phyloP scores from a whole-genome alignment of 192 early-diverging fungal species.

The Geosiphon pyriformis region DNA sequence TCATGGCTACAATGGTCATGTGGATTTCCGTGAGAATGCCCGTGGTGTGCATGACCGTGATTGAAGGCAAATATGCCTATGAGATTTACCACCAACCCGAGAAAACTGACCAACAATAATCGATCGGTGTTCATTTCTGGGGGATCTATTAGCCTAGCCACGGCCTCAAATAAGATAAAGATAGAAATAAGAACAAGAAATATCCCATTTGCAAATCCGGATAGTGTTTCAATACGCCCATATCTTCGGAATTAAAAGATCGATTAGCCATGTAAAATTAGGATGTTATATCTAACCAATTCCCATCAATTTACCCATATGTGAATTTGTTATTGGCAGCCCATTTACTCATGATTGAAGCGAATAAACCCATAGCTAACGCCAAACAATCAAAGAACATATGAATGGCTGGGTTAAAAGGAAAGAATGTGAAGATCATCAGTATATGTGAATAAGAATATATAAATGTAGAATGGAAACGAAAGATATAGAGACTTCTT shows the following conservation, averaged over 20 bases:
- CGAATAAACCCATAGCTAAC: slow-evolving; percentile 78
- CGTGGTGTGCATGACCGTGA: slow-evolving; percentile 71
- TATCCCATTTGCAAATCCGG: slow-evolving; percentile 90
- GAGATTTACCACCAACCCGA: slow-evolving; percentile 89
- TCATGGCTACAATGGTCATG: slow-evolving; percentile 61
- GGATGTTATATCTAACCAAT: slow-evolving; percentile 11
- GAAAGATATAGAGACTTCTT: no score
- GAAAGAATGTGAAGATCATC: background rate
- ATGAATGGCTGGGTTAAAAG: slow-evolving; percentile 68
- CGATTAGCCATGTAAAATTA: background rate
- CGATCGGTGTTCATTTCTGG: slow-evolving; percentile 81
- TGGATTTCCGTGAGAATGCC: slow-evolving; percentile 44
- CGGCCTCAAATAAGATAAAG: slow-evolving; percentile 87
- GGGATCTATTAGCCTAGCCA: slow-evolving; percentile 80
- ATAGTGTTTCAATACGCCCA: slow-evolving; percentile 84
- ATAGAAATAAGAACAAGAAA: slow-evolving; percentile 84
- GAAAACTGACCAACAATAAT: slow-evolving; percentile 79
- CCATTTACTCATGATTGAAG: slow-evolving; percentile 89
- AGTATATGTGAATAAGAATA: no score
- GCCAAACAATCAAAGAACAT: slow-evolving; percentile 98
- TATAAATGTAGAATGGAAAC: no score
- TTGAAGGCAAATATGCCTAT: slow-evolving; percentile 93
- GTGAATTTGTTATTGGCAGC: slow-evolving; percentile 72
- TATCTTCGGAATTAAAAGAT: slow-evolving; percentile 51
- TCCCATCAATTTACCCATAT: slow-evolving; percentile 49